Base-by-base conservation (phyloP, 2,329 filamentous ascomycete genomes). In the Arthrinium phaeospermum region DNA sequence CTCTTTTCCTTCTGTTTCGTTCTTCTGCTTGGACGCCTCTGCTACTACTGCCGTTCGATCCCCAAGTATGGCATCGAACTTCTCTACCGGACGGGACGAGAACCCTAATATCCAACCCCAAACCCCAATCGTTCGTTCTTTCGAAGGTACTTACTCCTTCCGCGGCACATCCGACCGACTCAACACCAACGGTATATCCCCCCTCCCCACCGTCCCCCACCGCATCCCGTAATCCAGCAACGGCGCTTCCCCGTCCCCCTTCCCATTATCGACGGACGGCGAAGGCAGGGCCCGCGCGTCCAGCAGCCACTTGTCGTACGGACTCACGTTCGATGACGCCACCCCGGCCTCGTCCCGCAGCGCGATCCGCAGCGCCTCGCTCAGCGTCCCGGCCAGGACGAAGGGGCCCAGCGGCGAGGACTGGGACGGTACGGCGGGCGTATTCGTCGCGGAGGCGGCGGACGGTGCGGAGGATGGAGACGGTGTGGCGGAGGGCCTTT, bases 231-330 rank as follows among this genome's bases (percentile, higher is more conserved):
- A 74, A 0, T 86, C 85, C 24, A 89, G 75, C 72, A 44, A 34
- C 24, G 37, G 8, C 57, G 1, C 6, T 7, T 27, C 46, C 4
- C 41, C 64, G 22, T 64, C 34, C 24, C 70, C 19, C 19, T 64
- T n/a, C 46, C 45, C 49, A 19, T 47, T 67, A 16, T 78, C 75
- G 70, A 69, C 77, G 1, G 76, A 76, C 67, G n/a, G 76, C 67
- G n/a, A 70, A 0, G 88, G 86, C 70, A 92, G 74, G 4, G 81
- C 79, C 47, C 85, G 83, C 0, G 83, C 75, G 8, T 83, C 80
- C 71, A 92, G 90, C 14, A 92, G 75, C 84, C 90, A 92, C 80
- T 91, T 92, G 73, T 87, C 85, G 72, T 86, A 86, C 7, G 79
- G 24, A 4, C 78, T 79, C 0, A 78, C 78, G 24, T 75, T 74